Conservation (phyloP, 208 protist species). For the Leishmania lainsoni region DNA sequence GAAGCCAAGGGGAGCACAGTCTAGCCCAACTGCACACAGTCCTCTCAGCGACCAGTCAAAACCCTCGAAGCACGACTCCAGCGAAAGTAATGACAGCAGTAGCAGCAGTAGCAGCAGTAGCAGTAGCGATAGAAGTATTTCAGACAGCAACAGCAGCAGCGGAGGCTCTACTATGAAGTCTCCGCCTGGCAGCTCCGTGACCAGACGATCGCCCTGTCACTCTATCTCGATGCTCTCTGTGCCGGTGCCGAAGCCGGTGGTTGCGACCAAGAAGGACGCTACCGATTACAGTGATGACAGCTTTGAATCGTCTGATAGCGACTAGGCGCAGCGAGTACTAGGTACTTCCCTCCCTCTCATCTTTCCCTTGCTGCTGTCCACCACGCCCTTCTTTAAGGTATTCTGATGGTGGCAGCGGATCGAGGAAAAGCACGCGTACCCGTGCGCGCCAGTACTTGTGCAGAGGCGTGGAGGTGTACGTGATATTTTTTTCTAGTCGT, state of each 20-base stretch:
- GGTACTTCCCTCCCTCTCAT: not conserved
- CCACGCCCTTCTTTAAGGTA: not conserved
- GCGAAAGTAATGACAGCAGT: not conserved
- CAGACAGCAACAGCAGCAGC: slow-evolving; percentile 17
- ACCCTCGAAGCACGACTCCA: not conserved
- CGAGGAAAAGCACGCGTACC: not conserved
- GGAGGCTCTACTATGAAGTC: not conserved
- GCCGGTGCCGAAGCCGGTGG: slow-evolving; percentile 16
- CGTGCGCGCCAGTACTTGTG: not conserved
- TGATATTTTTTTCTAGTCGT: not conserved
- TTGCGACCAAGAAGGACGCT: not conserved
- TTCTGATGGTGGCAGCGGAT: not conserved
- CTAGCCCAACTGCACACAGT: not conserved
- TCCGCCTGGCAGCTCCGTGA: slow-evolving; percentile 1
- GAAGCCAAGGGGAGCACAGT: not conserved
- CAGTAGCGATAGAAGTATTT: slow-evolving; percentile 7
- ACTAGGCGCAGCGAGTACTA: not conserved
- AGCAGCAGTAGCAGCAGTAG: not conserved
- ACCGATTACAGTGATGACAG: slow-evolving; percentile 39
- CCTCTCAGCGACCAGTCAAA: not conserved
- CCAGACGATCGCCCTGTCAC: not conserved
- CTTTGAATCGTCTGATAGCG: slow-evolving; percentile 40
- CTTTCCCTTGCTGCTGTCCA: not conserved
- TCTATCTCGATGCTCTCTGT: slow-evolving; percentile 4
- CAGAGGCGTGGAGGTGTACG: not conserved